phyloP scores from a whole-genome alignment of 73 alveolate species.

The Blepharisma stoltei region DNA sequence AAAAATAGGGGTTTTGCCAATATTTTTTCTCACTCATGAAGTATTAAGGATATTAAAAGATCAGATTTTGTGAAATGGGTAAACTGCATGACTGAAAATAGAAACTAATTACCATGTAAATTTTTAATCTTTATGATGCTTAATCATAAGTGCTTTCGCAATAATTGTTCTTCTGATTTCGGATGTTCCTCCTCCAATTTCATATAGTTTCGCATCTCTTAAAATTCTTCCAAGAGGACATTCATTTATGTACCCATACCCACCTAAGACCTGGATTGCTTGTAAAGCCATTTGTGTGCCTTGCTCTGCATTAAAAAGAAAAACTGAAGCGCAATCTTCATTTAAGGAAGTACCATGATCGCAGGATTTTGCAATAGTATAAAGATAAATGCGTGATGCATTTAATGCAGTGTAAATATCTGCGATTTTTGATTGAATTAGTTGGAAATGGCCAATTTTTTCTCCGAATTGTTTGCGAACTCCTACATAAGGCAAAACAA shows the following conservation, averaged over 20 bases:
- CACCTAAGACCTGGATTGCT: slow-evolving; percentile 31
- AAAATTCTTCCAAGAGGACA: slow-evolving; percentile 74
- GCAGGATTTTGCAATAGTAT: slow-evolving; percentile 55
- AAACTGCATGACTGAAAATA: no score
- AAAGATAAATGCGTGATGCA: slow-evolving; percentile 70
- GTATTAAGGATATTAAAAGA: no score
- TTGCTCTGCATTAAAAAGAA: slow-evolving; percentile 25
- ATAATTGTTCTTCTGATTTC: slow-evolving; percentile 77
- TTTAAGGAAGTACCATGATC: slow-evolving; percentile 58
- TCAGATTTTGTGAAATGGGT: no score
- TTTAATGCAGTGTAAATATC: slow-evolving; percentile 77
- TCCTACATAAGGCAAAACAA: slow-evolving; percentile 52
- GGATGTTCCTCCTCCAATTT: slow-evolving; percentile 91
- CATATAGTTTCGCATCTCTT: slow-evolving; percentile 93
- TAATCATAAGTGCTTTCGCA: slow-evolving; percentile 55
- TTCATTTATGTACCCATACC: slow-evolving; percentile 60
- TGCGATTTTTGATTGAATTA: slow-evolving; percentile 81
- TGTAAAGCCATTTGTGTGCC: slow-evolving; percentile 32
- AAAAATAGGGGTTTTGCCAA: no score
- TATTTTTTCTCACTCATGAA: no score
- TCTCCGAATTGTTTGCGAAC: slow-evolving; percentile 76
- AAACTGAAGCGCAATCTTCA: slow-evolving; percentile 34
- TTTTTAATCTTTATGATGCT: no score
- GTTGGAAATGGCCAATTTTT: slow-evolving; percentile 68
- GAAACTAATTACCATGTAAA: no score